Evolutionary conservation across 164 flowering plant genomes (phyloP).

Genomic region (Macadamia tetraphylla): DNA sequence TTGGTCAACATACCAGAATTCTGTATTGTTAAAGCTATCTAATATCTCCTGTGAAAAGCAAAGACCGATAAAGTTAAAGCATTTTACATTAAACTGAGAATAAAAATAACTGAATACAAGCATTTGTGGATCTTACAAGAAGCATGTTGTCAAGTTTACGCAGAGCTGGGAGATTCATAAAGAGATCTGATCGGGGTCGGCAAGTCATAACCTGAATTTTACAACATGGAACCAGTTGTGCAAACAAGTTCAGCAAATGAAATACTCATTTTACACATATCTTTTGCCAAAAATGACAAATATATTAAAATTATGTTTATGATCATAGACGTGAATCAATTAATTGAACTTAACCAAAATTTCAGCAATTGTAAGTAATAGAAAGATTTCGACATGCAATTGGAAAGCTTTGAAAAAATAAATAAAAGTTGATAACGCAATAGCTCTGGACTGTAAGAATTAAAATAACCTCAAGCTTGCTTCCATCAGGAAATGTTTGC

Average conservation of each 20-base stretch:
- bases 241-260: too few relatives aligned
- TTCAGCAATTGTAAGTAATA: neutral
- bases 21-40: constrained; percentile 6
- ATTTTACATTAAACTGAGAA: neutral
- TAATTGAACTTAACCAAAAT: neutral
- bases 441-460: neutral
- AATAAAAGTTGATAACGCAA: too few relatives aligned
- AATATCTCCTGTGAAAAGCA: constrained; percentile 4
- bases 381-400: neutral
- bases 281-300: too few relatives aligned
- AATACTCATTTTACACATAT: too few relatives aligned
- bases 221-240: neutral
- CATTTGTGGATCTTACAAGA: constrained; percentile 49
- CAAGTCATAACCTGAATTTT: constrained; percentile 78
- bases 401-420: too few relatives aligned
- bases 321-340: too few relatives aligned
- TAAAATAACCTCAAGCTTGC: constrained; percentile 71
- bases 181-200: constrained; percentile 81
- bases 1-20: constrained; percentile 11
- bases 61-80: neutral
- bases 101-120: too few relatives aligned
- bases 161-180: constrained; percentile 84
- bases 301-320: too few relatives aligned
- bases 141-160: constrained; percentile 93
- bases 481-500: constrained; percentile 92